A percentile compares a stretch with the other conserved stretches of the same genome.
Evolutionary conservation across 805 yeast genomes (phyloP).

Genomic region (Candida germanica): DNA sequence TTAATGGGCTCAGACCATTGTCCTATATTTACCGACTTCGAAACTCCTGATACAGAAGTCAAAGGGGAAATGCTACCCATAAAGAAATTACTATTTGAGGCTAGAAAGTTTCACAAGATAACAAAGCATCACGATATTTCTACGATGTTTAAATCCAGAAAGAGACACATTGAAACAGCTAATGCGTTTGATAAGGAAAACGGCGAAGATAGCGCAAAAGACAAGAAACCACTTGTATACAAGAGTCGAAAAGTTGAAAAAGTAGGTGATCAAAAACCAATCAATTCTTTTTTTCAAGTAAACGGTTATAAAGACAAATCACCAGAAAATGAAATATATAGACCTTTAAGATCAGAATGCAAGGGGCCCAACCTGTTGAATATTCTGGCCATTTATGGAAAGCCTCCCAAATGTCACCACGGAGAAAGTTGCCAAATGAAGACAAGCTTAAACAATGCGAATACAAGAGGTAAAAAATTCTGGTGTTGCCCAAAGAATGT

Average conservation of each 20-base stretch:
- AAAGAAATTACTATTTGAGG: constrained; percentile 47
- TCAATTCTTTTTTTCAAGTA: constrained; percentile 17
- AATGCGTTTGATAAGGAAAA: constrained; percentile 5
- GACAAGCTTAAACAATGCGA: constrained; percentile 22
- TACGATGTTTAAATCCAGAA: constrained; percentile 20
- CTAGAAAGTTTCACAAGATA: constrained; percentile 45
- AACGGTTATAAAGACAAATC: too few relatives aligned
- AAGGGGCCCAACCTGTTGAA: background rate
- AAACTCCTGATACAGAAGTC: constrained; percentile 11
- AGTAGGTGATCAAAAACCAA: constrained; percentile 19
- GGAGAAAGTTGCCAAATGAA: constrained; percentile 23
- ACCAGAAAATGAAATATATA: too few relatives aligned
- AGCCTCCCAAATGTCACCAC: constrained; percentile 28
- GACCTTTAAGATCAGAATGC: too few relatives aligned
- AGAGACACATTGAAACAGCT: constrained; percentile 9
- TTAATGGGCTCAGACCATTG: constrained; percentile 92
- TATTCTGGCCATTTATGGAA: constrained; percentile 16
- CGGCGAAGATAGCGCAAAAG: constrained; percentile 5
- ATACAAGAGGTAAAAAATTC: constrained; percentile 28
- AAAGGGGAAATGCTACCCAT: background rate
- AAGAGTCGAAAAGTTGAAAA: constrained; percentile 14
- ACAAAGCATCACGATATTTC: constrained; percentile 32
- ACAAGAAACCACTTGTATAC: constrained; percentile 10
- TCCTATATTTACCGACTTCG: constrained; percentile 76
- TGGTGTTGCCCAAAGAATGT: constrained; percentile 27